Conservation (phyloP, 441 rosid genomes). For the Viola pubescens region DNA sequence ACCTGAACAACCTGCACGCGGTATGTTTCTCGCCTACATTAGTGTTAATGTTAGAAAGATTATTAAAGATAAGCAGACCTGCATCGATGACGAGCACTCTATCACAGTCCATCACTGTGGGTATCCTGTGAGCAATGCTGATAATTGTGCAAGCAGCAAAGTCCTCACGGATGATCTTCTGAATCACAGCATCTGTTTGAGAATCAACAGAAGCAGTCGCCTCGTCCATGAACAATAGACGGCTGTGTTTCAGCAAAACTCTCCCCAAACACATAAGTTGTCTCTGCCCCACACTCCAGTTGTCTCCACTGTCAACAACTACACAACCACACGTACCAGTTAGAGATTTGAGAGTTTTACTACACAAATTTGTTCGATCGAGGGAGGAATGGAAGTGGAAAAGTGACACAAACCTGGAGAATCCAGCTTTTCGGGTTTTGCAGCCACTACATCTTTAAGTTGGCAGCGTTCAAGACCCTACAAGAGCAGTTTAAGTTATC, state of each 20-base stretch:
- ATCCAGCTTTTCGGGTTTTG: conserved; percentile 82
- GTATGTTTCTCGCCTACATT: neutral
- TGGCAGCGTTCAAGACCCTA: conserved; percentile 91
- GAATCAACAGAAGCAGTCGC: conserved; percentile 97
- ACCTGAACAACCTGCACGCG: neutral
- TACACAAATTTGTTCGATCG: neutral
- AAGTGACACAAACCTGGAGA: conserved; percentile 41
- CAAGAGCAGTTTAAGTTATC: conserved; percentile 5
- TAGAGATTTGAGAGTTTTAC: neutral
- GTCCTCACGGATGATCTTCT: conserved; percentile 80
- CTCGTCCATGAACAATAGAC: conserved; percentile 79
- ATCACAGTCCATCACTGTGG: conserved; percentile 95
- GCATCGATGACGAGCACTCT: conserved; percentile 85
- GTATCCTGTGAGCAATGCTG: conserved; percentile 96
- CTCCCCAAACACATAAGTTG: conserved; percentile 87
- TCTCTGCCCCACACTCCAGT: conserved; percentile 97
- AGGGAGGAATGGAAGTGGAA: neutral
- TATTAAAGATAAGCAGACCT: conserved; percentile 27
- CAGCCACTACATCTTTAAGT: conserved; percentile 63
- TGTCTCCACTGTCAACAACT: conserved; percentile 88
- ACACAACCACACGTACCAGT: neutral
- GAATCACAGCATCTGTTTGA: conserved; percentile 82
- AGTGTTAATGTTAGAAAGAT: neutral
- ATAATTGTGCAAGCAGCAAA: conserved; percentile 70
- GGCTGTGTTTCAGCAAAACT: conserved; percentile 73